Evolutionary conservation across 1,284 basidiomycete genomes (phyloP), one percentile per base, ranked within the genome.

Genomic region (Uromyces viciae-fabae): DNA sequence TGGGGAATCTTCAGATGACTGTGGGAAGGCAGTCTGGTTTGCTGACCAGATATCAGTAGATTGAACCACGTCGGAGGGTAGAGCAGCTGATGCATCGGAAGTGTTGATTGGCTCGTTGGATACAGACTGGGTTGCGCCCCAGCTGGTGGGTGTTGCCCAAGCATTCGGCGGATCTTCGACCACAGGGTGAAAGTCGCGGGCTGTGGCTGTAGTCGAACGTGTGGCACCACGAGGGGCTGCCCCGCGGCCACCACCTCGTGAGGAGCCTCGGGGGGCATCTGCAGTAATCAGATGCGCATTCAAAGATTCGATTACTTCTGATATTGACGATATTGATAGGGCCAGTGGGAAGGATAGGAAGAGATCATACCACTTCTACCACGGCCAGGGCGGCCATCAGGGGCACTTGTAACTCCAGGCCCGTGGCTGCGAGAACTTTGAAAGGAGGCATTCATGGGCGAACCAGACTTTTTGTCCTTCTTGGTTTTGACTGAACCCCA

Each of bases 401-500:
- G 14, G 22, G 19, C 19, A 54, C 38, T 60, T n/a, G 22, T 54
- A 52, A 40, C 31, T 9, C 64, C 22, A 71, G 76, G 11, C 28
- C 42, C 42, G 11, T 46, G 54, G 42, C 33, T 11, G 43, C 69
- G 68, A 56, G 49, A 2, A 54, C 33, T 42, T 38, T 66, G 64
- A 38, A 38, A 71, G 62, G 76, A 66, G 43, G 64, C 36, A 60
- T 36, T 42, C 25, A 69, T 49, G 19, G 66, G 66, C 4, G 78
- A 69, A 33, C 40, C 56, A 7, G 68, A 28, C 56, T 80, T 80
- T 66, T 80, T 94, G 85, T 93, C 91, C 88, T 94, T 95, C 90
- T 94, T 95, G 86, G 90, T 91, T 83, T 90, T 91, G 83, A 94
- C 93, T 68, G 92, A 90, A 64, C 91, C 93, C 92, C 94, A 95